Conservation (phyloP, 2,329 filamentous ascomycete species). For the Scytalidium lignicola region DNA sequence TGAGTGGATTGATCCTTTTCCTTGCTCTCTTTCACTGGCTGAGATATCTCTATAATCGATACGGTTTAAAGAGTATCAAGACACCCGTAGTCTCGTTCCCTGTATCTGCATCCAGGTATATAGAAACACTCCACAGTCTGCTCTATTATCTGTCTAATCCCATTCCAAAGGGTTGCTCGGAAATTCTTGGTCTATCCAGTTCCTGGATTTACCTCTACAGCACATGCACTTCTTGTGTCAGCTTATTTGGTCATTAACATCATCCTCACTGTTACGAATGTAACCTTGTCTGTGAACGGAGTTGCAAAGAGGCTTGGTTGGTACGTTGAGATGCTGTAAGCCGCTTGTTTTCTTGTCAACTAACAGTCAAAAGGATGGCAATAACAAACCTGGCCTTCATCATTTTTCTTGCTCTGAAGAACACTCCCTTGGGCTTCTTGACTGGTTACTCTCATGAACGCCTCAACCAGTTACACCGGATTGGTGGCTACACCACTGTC, state of each 20-base stretch:
- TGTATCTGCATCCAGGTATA: conserved; percentile 7
- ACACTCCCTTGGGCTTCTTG: conserved; percentile 50
- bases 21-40: conserved; percentile 18
- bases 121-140: background rate
- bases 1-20: conserved; percentile 15
- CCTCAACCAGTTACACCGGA: conserved; percentile 52
- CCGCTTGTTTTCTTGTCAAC: conserved; percentile 14
- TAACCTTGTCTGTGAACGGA: conserved; percentile 13
- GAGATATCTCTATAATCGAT: conserved; percentile 14
- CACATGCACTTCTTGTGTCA: conserved; percentile 31
- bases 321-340: conserved; percentile 9
- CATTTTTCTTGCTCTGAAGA: conserved; percentile 51
- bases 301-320: conserved; percentile 18
- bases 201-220: conserved; percentile 33
- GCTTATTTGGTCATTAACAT: conserved; percentile 31
- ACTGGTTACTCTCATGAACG: conserved; percentile 53
- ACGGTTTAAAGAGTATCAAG: conserved; percentile 10
- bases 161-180: conserved; percentile 21
- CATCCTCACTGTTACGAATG: conserved; percentile 29
- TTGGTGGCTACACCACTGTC: conserved; percentile 46
- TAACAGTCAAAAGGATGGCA: conserved; percentile 36
- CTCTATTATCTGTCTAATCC: conserved; percentile 2
- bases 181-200: conserved; percentile 15
- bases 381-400: conserved; percentile 45
- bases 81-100: background rate